Percentiles rank a stretch among this genome's conserved stretches.
Evolutionary conservation across 805 yeast genomes (phyloP).

Genomic region (Blastobotrys peoriensis): DNA sequence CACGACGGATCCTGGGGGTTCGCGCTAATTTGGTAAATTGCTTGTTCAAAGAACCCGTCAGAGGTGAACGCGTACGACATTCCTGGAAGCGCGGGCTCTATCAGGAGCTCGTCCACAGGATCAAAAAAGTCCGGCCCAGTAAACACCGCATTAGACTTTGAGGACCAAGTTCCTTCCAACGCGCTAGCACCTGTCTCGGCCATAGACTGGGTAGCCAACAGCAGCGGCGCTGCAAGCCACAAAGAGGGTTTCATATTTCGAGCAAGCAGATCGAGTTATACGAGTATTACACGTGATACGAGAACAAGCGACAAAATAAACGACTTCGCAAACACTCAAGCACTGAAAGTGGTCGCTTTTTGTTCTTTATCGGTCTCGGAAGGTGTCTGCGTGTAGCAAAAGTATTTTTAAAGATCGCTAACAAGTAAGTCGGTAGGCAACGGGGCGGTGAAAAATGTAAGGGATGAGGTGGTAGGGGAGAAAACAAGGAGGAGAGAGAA

Average conservation of each 20-base stretch:
- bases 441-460: too few relatives aligned
- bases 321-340: too few relatives aligned
- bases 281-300: too few relatives aligned
- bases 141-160: conserved; percentile 88
- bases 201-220: not conserved
- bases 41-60: conserved; percentile 90
- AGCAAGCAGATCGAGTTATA: too few relatives aligned
- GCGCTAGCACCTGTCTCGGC: conserved; percentile 1
- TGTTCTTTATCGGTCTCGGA: too few relatives aligned
- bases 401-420: too few relatives aligned
- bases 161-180: conserved; percentile 88
- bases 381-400: too few relatives aligned
- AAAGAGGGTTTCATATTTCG: not conserved
- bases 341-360: too few relatives aligned
- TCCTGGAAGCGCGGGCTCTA: conserved; percentile 96
- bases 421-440: too few relatives aligned
- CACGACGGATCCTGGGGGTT: conserved; percentile 62
- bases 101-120: conserved; percentile 89
- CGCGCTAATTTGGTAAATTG: conserved; percentile 63
- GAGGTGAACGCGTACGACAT: conserved; percentile 85
- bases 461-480: too few relatives aligned
- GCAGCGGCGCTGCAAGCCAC: not conserved
- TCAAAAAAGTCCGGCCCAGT: conserved; percentile 96
- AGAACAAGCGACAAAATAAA: too few relatives aligned
- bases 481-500: too few relatives aligned